These are phyloP conservation scores for Clathrospora elynae DNA, from an alignment of 2,329 filamentous ascomycete genomes.

Conservation along the genomic window DNA sequence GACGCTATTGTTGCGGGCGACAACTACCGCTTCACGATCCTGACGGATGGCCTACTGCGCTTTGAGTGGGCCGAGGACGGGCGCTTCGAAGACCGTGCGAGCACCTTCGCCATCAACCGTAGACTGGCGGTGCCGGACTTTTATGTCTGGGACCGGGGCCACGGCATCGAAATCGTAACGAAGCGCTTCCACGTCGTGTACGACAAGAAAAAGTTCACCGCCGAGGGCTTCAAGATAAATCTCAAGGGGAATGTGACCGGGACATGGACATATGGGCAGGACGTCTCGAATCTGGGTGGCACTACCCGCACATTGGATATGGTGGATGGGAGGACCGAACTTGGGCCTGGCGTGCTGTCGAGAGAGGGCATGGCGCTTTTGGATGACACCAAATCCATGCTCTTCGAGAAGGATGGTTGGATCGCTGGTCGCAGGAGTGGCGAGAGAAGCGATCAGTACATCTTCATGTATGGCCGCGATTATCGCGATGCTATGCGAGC, in stretches of 20 bases:
- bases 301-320: slow-evolving; percentile 62
- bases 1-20: slow-evolving; percentile 54
- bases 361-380: slow-evolving; percentile 58
- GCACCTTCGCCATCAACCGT: slow-evolving; percentile 65
- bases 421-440: slow-evolving; percentile 56
- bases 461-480: slow-evolving; percentile 65
- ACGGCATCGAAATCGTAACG: slow-evolving; percentile 62
- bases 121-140: slow-evolving; percentile 56
- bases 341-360: slow-evolving; percentile 60
- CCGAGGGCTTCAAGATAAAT: slow-evolving; percentile 56
- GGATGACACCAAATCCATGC: slow-evolving; percentile 62
- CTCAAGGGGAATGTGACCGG: slow-evolving; percentile 53
- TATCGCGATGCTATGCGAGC: slow-evolving; percentile 60
- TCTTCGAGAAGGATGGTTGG: slow-evolving; percentile 61
- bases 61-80: slow-evolving; percentile 67
- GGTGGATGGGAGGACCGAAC: slow-evolving; percentile 56
- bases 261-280: slow-evolving; percentile 59
- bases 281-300: slow-evolving; percentile 51
- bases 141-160: slow-evolving; percentile 53
- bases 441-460: slow-evolving; percentile 61
- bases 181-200: slow-evolving; percentile 62
- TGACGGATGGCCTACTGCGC: slow-evolving; percentile 62
- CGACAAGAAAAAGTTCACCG: slow-evolving; percentile 61
- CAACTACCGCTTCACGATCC: slow-evolving; percentile 64
- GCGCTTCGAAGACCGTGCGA: slow-evolving; percentile 66